Base-by-base conservation (phyloP, 164 flowering plant genomes). In the Akebia trifoliata region DNA sequence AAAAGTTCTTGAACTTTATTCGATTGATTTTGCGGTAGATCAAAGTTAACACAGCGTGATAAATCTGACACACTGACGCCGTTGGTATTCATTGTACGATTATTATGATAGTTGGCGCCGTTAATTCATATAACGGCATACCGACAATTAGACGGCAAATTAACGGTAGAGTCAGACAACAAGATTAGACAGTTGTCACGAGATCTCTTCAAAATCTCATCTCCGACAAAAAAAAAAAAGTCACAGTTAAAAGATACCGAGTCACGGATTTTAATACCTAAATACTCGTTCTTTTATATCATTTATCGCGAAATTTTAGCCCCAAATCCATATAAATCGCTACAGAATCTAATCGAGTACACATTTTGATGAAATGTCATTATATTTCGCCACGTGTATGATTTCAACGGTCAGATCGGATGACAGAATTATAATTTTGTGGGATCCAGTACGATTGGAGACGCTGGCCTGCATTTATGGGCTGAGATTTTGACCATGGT, bases 401-500 rank as follows among this genome's bases (percentile, higher is more conserved):
- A 37, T 37, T 3, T n/a, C 3, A 3, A 37, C 40, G 40, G 4
- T 37, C 40, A 37, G 40, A 37, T 37, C 40, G 40, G 40, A 37
- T 37, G 40, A 9, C n/a, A 17, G 7, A 37, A 37, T 14, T 37
- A 1, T 37, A 11, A 1, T 37, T 37, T 17, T 14, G 15, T 37
- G 40, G 44, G 44, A 2, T 40, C 44, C 44, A 22, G 4, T 3
- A 21, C 28, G 4, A 44, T 14, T 11, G 25, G 1, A 8, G 2
- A 44, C 24, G 26, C 26, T 44, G 28, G 26, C 8, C 11, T 21
- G 10, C 31, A 36, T 53, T 53, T 53, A 53, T 53, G 35, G 56
- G 56, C 40, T 53, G 40, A 9, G n/a, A 37, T 14, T 8, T 9
- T 3, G 40, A 37, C 40, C 40, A 14, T 37, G 40, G 40, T 37